These are phyloP conservation scores for Talinum fruticosum DNA, from an alignment of 148 eudicot genomes.

Conservation along the genomic window DNA sequence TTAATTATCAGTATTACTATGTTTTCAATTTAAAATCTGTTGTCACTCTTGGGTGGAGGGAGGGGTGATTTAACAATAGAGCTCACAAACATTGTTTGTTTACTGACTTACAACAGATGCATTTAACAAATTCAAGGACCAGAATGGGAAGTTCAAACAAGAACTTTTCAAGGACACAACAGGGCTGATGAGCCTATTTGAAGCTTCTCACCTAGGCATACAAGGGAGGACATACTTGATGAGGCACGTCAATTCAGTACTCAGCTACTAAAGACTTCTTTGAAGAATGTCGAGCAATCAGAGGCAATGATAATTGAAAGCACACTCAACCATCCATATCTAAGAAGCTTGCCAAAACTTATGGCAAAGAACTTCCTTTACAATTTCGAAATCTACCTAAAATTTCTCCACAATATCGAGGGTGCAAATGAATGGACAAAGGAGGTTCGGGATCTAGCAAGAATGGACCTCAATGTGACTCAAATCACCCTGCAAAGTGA, in stretches of 20 bases:
- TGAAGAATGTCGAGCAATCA: conserved; percentile 15
- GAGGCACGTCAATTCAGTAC: conserved; percentile 40
- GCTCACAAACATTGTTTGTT: too few relatives aligned
- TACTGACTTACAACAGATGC: conserved; percentile 24
- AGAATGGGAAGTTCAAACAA: conserved; percentile 38
- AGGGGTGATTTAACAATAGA: too few relatives aligned
- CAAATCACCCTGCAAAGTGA: conserved; percentile 32
- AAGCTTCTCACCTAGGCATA: conserved; percentile 39
- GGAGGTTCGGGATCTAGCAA: conserved; percentile 24
- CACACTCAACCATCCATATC: conserved; percentile 39
- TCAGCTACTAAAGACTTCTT: conserved; percentile 18
- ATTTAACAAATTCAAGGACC: conserved; percentile 40
- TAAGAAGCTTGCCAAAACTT: conserved; percentile 29
- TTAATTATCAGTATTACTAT: too few relatives aligned
- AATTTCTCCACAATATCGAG: conserved; percentile 13
- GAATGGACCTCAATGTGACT: conserved; percentile 26
- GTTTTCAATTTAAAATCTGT: too few relatives aligned
- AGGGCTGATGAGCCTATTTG: conserved; percentile 29
- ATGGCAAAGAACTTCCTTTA: conserved; percentile 10
- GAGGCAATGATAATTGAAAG: conserved; percentile 21
- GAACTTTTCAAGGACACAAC: conserved; percentile 32
- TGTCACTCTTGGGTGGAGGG: too few relatives aligned
- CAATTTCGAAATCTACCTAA: conserved; percentile 8
- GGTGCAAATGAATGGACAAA: conserved; percentile 16
- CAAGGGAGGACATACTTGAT: conserved; percentile 53